Evolutionary conservation across 2,329 filamentous ascomycete genomes (phyloP), one percentile per base, ranked within the genome.

Genomic region (Exophiala lecanii-corni): DNA sequence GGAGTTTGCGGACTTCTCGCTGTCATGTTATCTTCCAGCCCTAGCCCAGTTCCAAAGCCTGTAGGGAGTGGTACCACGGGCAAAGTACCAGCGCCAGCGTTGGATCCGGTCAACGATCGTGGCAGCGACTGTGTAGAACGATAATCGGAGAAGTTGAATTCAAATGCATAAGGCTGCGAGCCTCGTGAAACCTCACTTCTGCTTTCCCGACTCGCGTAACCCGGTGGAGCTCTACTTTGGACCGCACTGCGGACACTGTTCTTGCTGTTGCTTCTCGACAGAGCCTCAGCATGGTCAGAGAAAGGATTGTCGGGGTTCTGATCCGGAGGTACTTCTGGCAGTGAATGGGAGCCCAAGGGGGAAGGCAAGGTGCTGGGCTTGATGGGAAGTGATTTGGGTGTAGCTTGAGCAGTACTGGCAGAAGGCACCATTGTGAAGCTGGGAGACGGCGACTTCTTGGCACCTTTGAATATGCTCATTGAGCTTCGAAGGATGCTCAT

Each of bases 1-100:
- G 48, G 41, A 6, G 38, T 36, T 13, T 17, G 12, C 15, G 30
- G 30, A n/a, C 7, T 13, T 9, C 7, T 7, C 13, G 7, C 12
- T 18, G 40, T 25, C 5, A 25, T 25, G 20, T 38, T 33, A 9
- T 25, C 19, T 7, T 25, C 28, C 20, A 45, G 37, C 9, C 33
- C 19, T 30, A 42, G 33, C 18, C 38, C 31, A 9, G 15, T 5
- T 7, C 17, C 32, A 12, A 25, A 35, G 9, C n/a, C 19, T 21
- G 12, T 5, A 16, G 28, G 13, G 18, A 6, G 15, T 9, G 23
- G 23, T 5, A 23, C 20, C n/a, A 28, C 21, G 9, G 36, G 18
- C 13, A 19, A 9, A 17, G 33, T 20, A 12, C 13, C 17, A 12
- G 5, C 9, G 13, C 16, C 9, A 20, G 13, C 12, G 12, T 18